These are phyloP conservation scores for Acidiella bohemica DNA, from an alignment of 495 filamentous ascomycete genomes.

Conservation along the genomic window DNA sequence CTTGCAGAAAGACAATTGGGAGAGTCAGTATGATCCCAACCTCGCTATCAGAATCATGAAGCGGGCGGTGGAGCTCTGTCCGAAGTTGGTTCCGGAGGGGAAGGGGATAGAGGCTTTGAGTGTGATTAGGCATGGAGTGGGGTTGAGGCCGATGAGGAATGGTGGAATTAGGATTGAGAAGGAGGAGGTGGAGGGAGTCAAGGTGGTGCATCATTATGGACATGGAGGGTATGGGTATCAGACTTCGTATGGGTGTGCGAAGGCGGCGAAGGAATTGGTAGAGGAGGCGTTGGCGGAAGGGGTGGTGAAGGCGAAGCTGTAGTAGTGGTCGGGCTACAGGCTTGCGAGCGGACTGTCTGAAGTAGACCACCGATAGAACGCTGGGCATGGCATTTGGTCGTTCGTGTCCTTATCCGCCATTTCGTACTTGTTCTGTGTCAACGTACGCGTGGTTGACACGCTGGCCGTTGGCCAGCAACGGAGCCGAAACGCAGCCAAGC, in stretches of 20 bases:
- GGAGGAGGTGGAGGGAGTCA: conserved; percentile 55
- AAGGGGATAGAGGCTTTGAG: conserved; percentile 67
- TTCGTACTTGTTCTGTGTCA: too few relatives aligned
- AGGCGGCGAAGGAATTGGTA: conserved; percentile 55
- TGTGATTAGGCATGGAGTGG: conserved; percentile 82
- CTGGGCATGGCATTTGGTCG: too few relatives aligned
- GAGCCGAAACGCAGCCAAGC: too few relatives aligned
- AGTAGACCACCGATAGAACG: too few relatives aligned
- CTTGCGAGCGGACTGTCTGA: too few relatives aligned
- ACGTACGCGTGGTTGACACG: too few relatives aligned
- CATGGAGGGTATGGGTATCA: conserved; percentile 90
- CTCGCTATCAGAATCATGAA: conserved; percentile 81
- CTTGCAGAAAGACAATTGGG: conserved; percentile 74
- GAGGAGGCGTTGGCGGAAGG: conserved; percentile 34
- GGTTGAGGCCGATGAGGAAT: conserved; percentile 62
- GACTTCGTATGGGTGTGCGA: conserved; percentile 69
- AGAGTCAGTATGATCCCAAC: conserved; percentile 66
- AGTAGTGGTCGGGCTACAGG: too few relatives aligned
- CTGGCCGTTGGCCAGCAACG: too few relatives aligned
- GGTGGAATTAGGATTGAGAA: conserved; percentile 72
- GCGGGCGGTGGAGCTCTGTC: conserved; percentile 56
- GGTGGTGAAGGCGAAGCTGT: not conserved
- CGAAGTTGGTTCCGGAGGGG: conserved; percentile 53
- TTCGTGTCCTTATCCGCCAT: too few relatives aligned
- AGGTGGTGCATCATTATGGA: conserved; percentile 91